Evolutionary conservation across 1,139 yeast genomes (phyloP).

Genomic region (Blastobotrys buckinghamii): DNA sequence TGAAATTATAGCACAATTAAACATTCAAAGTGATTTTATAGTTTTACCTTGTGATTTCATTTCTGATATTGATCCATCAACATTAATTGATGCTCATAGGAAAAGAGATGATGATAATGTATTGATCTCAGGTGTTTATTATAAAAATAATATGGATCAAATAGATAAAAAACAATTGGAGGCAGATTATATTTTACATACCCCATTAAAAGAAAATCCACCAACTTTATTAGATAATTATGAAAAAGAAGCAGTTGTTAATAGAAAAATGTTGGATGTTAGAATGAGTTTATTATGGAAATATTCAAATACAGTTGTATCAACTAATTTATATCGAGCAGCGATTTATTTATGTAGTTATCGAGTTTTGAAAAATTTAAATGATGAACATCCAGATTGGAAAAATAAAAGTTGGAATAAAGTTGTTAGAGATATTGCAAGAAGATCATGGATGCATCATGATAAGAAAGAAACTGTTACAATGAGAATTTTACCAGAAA

Average conservation of each 20-base stretch:
- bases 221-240: conserved; percentile 63
- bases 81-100: conserved; percentile 76
- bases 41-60: conserved; percentile 89
- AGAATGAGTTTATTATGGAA: conserved; percentile 90
- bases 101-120: conserved; percentile 64
- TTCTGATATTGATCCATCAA: conserved; percentile 88
- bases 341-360: conserved; percentile 71
- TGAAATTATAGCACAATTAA: conserved; percentile 49
- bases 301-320: conserved; percentile 68
- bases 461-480: conserved; percentile 18
- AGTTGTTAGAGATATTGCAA: conserved; percentile 76
- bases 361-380: conserved; percentile 43
- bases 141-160: conserved; percentile 61
- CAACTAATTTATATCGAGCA: conserved; percentile 71
- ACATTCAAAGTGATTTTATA: conserved; percentile 52
- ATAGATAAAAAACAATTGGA: conserved; percentile 73
- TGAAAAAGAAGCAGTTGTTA: conserved; percentile 56
- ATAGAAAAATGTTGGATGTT: conserved; percentile 63
- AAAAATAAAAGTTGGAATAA: conserved; percentile 50
- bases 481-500: conserved; percentile 4
- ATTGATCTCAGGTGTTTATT: conserved; percentile 53
- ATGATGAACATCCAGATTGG: conserved; percentile 15
- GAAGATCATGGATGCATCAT: conserved; percentile 87
- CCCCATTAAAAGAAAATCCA: conserved; percentile 42
- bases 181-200: conserved; percentile 51